Conservation (phyloP, 2,329 filamentous ascomycete genomes). For the Pseudogymnoascus sp. region DNA sequence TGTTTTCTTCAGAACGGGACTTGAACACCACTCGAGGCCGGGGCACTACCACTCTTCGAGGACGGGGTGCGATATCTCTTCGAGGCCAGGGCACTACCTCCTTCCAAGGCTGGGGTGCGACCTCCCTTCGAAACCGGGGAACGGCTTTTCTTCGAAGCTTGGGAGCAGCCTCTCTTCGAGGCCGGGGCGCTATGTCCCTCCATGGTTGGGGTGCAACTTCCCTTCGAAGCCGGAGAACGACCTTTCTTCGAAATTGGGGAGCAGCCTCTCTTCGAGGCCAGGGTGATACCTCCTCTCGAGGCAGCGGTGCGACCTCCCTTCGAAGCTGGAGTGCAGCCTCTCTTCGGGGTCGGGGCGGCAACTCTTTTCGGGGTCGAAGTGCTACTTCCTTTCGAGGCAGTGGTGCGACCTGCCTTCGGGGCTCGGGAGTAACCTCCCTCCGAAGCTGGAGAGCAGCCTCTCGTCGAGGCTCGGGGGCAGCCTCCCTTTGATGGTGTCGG, state of each 20-base stretch:
- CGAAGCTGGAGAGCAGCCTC: neutral
- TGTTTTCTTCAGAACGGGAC: neutral
- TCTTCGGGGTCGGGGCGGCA: too few species aligned
- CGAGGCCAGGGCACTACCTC: too few species aligned
- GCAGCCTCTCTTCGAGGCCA: too few species aligned
- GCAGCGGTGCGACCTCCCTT: neutral
- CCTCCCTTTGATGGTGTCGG: neutral
- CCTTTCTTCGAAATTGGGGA: too few species aligned
- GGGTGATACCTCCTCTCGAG: too few species aligned
- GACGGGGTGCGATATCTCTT: neutral
- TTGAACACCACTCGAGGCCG: neutral
- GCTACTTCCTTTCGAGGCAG: neutral
- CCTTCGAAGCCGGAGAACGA: neutral
- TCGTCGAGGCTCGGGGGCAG: neutral
- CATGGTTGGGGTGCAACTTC: neutral
- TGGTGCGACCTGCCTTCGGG: neutral
- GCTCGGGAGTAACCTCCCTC: neutral
- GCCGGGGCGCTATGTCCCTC: too few species aligned
- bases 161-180: neutral
- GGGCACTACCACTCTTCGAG: neutral
- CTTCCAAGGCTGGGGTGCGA: too few species aligned
- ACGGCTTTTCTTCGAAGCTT: neutral
- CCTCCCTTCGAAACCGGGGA: too few species aligned
- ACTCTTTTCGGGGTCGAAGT: neutral
- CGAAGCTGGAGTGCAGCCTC: neutral